Base-by-base conservation (phyloP, 2,329 filamentous ascomycete species). In the Neocatenulostroma microsporum region DNA sequence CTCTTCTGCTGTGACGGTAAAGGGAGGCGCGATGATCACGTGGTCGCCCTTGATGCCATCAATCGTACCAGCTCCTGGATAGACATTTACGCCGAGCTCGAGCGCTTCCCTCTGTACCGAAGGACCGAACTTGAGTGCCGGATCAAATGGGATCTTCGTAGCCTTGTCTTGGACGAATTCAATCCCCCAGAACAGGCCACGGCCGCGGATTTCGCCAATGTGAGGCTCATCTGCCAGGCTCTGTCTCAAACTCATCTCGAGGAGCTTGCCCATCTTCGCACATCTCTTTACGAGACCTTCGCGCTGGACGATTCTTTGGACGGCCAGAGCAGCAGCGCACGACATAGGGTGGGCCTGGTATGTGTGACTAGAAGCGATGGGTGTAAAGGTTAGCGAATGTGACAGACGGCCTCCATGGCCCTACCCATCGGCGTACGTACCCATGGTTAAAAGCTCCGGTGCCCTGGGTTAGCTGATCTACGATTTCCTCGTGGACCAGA, bases 11-110 rank as follows among this genome's bases (percentile, higher is more conserved):
- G 69, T 74, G 17, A 77, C 66, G 30, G 74, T 83, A 56, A 76
- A 84, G 0, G 81, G 69, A 3, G 82, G 82, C 1, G 79, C 72
- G 10, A 86, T 50, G 25, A 85, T 67, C 18, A 84, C 62, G 54
- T 82, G 77, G 50, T 87, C 82, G 4, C 81, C 80, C 3, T 56
- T 53, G 11, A 54, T 50, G 0, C 69, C 64, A 27, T 82, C 76
- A 0, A 65, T 72, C 0, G 75, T 76, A 1, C 79, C 79, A 0
- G 62, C 58, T 0, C 77, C 77, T 1, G 75, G 74, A 48, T 83
- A 82, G 3, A 83, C 46, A 2, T 68, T 69, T 38, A 80, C 69
- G 21, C 62, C 63, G 43, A 70, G n/a, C n/a, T n/a, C n/a, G n/a
- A n/a, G n/a, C n/a, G n/a, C n/a, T n/a, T n/a, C n/a, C n/a, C n/a